These are phyloP conservation scores for Penicillium janthinellum DNA, from an alignment of 2,329 filamentous ascomycete species.

Conservation along the genomic window DNA sequence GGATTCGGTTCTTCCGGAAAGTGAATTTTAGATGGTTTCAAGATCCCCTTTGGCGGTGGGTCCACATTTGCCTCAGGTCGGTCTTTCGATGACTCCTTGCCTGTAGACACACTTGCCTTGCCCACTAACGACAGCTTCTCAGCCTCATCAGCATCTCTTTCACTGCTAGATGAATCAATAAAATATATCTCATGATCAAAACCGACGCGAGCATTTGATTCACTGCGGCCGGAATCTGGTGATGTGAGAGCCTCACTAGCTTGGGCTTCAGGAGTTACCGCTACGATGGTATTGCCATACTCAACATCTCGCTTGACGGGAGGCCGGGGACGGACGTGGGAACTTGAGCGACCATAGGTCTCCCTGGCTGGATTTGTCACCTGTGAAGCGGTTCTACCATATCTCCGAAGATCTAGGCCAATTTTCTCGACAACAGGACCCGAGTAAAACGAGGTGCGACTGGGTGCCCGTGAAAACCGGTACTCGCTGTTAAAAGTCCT, in stretches of 20 bases:
- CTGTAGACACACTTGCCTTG: neutral
- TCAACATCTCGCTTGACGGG: neutral
- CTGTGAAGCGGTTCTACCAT: too few relatives aligned
- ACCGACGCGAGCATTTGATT: neutral
- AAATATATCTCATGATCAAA: slow-evolving; percentile 3
- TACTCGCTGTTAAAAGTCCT: neutral
- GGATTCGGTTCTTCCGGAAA: slow-evolving; percentile 85
- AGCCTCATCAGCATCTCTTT: neutral
- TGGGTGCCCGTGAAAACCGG: neutral
- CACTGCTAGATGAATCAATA: neutral
- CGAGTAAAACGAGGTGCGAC: neutral
- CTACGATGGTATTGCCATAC: neutral
- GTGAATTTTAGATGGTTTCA: slow-evolving; percentile 75
- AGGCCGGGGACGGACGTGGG: slow-evolving; percentile 5
- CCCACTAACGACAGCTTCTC: neutral
- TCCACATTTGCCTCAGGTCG: neutral
- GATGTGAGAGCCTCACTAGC: neutral
- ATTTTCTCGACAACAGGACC: too few relatives aligned
- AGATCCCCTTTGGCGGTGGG: slow-evolving; percentile 67
- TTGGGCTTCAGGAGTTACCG: neutral
- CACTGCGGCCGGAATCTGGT: neutral
- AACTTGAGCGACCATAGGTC: neutral
- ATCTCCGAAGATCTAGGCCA: too few relatives aligned
- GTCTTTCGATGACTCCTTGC: neutral
- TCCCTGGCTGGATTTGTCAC: too few relatives aligned